Evolutionary conservation across 164 flowering plant species (phyloP).

Genomic region (Tetracentron sinense): DNA sequence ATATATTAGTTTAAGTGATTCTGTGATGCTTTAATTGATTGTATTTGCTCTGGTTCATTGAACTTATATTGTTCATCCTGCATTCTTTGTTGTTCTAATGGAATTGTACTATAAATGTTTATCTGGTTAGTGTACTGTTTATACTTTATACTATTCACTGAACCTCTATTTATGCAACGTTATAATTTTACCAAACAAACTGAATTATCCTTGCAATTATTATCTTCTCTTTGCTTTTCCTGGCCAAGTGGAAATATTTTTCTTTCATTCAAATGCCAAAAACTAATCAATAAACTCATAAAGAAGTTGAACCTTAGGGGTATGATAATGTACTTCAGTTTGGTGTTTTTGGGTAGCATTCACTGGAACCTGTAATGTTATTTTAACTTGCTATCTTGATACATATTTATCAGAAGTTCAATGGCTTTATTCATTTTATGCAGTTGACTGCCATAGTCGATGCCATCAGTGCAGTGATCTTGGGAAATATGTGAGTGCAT

Average conservation of each 20-base stretch:
- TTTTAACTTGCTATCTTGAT: constrained; percentile 7
- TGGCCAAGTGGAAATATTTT: constrained; percentile 92
- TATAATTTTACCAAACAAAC: background rate
- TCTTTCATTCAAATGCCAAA: constrained; percentile 85
- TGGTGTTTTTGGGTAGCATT: background rate
- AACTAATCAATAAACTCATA: constrained; percentile 62
- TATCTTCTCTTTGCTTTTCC: constrained; percentile 96
- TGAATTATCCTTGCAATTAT: constrained; percentile 52
- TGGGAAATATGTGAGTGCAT: constrained; percentile 86
- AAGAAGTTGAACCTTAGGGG: constrained; percentile 81
- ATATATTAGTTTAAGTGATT: background rate
- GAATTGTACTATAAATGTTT: too few species aligned
- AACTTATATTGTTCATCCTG: background rate
- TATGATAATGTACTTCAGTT: constrained; percentile 29
- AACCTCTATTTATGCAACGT: too few species aligned
- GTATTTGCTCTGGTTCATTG: background rate
- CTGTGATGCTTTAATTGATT: background rate
- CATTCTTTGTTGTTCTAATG: background rate
- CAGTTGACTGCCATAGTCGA: constrained; percentile 92
- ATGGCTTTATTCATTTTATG: constrained; percentile 18
- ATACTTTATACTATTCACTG: too few species aligned
- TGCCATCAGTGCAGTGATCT: constrained; percentile 97
- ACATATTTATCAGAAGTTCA: constrained; percentile 2
- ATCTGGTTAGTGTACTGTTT: too few species aligned
- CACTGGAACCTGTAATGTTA: background rate